Evolutionary conservation across 257 asterid species (phyloP).

Genomic region (Prunella vulgaris): DNA sequence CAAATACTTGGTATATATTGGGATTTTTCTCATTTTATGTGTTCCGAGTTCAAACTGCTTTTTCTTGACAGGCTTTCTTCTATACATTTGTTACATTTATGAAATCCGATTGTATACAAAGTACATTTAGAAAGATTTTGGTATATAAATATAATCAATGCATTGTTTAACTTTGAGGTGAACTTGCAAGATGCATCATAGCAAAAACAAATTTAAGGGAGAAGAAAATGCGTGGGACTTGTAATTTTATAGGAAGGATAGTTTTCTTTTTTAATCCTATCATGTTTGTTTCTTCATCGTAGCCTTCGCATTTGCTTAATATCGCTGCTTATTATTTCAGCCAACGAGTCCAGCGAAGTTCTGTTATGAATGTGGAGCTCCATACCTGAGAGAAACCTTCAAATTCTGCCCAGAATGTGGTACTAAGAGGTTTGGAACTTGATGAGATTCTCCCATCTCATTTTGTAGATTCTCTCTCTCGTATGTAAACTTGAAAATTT

Average conservation of each 20-base stretch:
- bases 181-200: background rate
- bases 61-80: background rate
- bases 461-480: background rate
- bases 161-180: background rate
- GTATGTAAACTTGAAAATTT: too few relatives aligned
- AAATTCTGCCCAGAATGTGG: slow-evolving; percentile 96
- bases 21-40: background rate
- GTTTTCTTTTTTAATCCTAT: background rate
- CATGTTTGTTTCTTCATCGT: background rate
- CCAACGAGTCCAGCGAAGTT: slow-evolving; percentile 86
- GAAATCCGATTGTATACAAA: background rate
- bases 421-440: slow-evolving; percentile 70
- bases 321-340: slow-evolving; percentile 30
- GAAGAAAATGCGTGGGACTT: background rate
- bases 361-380: slow-evolving; percentile 88
- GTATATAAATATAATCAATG: background rate
- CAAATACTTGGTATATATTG: background rate
- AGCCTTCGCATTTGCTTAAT: background rate
- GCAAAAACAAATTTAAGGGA: background rate
- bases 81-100: background rate
- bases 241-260: background rate
- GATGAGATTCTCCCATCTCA: slow-evolving; percentile 12
- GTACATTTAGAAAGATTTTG: background rate
- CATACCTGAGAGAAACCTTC: slow-evolving; percentile 74
- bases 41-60: background rate